A percentile compares a stretch with the other conserved stretches of the same genome.
Conservation (phyloP, 2,329 filamentous ascomycete genomes). For the Blastomyces percursus region DNA sequence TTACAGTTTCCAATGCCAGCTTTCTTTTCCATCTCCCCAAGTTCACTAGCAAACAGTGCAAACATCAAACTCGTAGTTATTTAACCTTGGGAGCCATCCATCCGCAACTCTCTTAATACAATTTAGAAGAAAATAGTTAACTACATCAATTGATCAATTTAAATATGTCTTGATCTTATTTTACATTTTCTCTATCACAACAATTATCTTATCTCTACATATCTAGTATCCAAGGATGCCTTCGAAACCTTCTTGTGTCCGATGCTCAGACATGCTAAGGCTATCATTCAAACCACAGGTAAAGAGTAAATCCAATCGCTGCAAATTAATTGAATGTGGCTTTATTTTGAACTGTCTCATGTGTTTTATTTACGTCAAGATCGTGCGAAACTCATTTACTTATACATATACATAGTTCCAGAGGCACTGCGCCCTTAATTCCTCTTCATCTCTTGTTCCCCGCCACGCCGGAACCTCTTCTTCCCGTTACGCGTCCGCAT, state of each 20-base stretch:
- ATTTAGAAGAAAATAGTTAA: no score
- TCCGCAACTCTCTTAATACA: no score
- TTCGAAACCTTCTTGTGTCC: neutral
- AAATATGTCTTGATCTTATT: no score
- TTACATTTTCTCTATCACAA: no score
- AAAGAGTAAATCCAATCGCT: neutral
- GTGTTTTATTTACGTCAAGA: neutral
- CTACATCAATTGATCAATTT: no score
- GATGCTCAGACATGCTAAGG: neutral
- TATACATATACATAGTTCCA: neutral
- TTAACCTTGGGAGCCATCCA: no score
- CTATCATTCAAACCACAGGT: neutral
- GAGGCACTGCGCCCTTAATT: neutral
- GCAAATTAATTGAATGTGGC: neutral
- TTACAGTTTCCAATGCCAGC: neutral
- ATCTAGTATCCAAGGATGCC: neutral
- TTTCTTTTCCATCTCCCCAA: no score
- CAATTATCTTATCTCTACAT: neutral
- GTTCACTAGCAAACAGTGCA: no score
- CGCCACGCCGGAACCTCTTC: neutral
- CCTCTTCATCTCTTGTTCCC: neutral
- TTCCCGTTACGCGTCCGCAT: conserved; percentile 1
- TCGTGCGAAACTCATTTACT: neutral
- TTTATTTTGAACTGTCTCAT: neutral
- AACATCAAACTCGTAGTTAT: no score